These are phyloP conservation scores for Ocimum tenuiflorum DNA, from an alignment of 257 asterid genomes.

Conservation along the genomic window DNA sequence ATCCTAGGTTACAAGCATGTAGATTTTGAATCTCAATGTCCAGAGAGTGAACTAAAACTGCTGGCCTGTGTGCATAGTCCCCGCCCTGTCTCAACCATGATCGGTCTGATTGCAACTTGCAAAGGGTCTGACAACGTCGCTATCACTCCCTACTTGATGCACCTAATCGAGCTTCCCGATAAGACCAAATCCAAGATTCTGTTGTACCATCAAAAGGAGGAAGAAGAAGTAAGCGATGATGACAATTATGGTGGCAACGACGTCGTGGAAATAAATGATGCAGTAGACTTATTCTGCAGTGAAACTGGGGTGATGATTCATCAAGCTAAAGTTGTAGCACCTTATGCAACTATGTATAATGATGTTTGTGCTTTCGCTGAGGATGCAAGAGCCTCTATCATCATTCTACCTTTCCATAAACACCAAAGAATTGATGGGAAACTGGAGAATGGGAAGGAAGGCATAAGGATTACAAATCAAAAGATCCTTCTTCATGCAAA, in stretches of 20 bases:
- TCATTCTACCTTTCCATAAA: slow-evolving; percentile 87
- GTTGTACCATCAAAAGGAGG: slow-evolving; percentile 73
- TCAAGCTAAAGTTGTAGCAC: slow-evolving; percentile 68
- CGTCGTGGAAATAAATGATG: slow-evolving; percentile 86
- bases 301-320: slow-evolving; percentile 67
- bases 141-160: slow-evolving; percentile 74
- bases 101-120: slow-evolving; percentile 66
- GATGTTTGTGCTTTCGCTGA: slow-evolving; percentile 68
- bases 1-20: slow-evolving; percentile 58
- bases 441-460: slow-evolving; percentile 81
- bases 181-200: slow-evolving; percentile 46
- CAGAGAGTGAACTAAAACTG: slow-evolving; percentile 67
- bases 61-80: slow-evolving; percentile 81
- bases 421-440: slow-evolving; percentile 97
- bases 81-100: slow-evolving; percentile 79
- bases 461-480: slow-evolving; percentile 71
- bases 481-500: slow-evolving; percentile 75
- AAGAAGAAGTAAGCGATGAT: slow-evolving; percentile 81
- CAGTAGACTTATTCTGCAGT: slow-evolving; percentile 65
- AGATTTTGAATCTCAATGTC: slow-evolving; percentile 61
- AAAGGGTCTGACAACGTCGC: slow-evolving; percentile 55
- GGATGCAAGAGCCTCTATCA: slow-evolving; percentile 64
- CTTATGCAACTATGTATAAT: slow-evolving; percentile 50
- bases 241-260: slow-evolving; percentile 94
- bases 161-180: slow-evolving; percentile 85